phyloP scores from a whole-genome alignment of 371 early-diverging fungal genomes.

The Umbelopsis sp. region DNA sequence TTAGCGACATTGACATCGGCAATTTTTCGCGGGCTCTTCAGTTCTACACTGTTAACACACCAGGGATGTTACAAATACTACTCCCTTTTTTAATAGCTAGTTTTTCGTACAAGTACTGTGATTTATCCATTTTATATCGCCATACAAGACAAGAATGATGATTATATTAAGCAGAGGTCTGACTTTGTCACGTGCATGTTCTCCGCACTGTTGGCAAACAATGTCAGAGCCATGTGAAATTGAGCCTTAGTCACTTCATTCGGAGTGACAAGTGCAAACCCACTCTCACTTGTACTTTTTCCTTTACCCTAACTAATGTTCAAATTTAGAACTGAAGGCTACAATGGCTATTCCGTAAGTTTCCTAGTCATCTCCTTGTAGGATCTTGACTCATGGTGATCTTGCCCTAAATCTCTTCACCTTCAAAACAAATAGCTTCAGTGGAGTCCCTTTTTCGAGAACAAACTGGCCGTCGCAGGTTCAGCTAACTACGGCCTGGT shows the following conservation, averaged over 20 bases:
- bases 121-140: no score
- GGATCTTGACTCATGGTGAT: slow-evolving; percentile 8
- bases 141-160: no score
- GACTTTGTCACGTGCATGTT: not conserved
- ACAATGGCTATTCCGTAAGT: slow-evolving; percentile 69
- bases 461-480: slow-evolving; percentile 85
- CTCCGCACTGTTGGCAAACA: not conserved
- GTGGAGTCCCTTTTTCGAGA: slow-evolving; percentile 93
- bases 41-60: no score
- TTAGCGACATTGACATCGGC: no score
- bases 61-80: no score
- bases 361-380: not conserved
- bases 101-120: no score
- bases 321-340: slow-evolving; percentile 64
- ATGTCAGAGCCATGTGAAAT: slow-evolving; percentile 4
- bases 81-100: no score
- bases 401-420: not conserved
- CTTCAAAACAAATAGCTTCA: slow-evolving; percentile 55
- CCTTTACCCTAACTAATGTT: slow-evolving; percentile 40
- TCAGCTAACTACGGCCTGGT: slow-evolving; percentile 95
- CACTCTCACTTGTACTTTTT: slow-evolving; percentile 7
- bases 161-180: not conserved
- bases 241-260: not conserved
- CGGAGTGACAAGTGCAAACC: not conserved
- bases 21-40: no score